Evolutionary conservation across 169 alveolate species (phyloP).

Genomic region (Plasmodium sp.): DNA sequence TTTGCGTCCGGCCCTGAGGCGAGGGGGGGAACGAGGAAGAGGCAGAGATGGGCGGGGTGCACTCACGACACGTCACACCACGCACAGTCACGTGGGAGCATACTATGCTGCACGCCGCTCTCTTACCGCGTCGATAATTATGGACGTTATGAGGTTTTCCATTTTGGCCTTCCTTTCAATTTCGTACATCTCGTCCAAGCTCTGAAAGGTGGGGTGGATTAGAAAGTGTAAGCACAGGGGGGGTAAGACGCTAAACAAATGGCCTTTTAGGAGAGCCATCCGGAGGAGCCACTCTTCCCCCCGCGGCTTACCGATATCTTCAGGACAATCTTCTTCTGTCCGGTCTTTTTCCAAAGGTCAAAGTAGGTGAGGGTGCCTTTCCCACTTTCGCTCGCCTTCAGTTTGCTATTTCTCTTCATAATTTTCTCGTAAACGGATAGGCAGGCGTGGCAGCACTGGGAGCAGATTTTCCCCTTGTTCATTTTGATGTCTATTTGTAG

Average conservation of each 20-base stretch:
- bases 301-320: constrained; percentile 69
- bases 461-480: constrained; percentile 95
- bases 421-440: constrained; percentile 64
- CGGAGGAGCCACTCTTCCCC: neutral
- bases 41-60: neutral
- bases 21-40: neutral
- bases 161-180: constrained; percentile 82
- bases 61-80: neutral
- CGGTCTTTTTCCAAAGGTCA: constrained; percentile 77
- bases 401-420: constrained; percentile 40
- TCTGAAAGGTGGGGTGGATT: constrained; percentile 18
- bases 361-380: constrained; percentile 30
- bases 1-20: constrained; percentile 91
- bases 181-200: constrained; percentile 85
- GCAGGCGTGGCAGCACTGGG: constrained; percentile 95
- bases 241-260: neutral
- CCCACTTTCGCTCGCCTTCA: neutral
- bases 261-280: neutral
- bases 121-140: constrained; percentile 87
- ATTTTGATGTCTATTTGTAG: constrained; percentile 87
- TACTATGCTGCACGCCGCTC: neutral
- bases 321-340: constrained; percentile 87
- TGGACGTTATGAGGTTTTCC: constrained; percentile 80
- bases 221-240: neutral
- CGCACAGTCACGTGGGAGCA: neutral